These are phyloP conservation scores for Aschersonia sp. DNA, from an alignment of 2,329 filamentous ascomycete species.

Conservation along the genomic window DNA sequence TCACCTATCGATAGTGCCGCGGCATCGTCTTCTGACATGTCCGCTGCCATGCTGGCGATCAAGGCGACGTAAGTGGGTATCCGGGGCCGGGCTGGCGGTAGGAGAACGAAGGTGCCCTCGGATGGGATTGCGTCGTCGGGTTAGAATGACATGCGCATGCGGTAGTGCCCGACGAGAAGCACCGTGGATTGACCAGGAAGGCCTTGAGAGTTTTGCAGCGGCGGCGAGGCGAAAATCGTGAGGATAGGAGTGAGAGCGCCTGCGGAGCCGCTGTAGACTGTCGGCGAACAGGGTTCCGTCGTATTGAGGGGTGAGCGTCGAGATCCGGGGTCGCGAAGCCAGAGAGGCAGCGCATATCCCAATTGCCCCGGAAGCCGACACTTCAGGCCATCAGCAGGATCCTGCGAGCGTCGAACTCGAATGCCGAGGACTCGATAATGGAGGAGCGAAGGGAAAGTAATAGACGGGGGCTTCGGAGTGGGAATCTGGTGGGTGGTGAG, in stretches of 20 bases:
- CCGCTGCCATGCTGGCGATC: slow-evolving; percentile 15
- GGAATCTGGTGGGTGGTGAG: neutral
- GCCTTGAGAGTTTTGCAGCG: neutral
- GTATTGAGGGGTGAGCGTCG: slow-evolving; percentile 3
- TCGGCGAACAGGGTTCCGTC: neutral
- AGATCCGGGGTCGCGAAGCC: slow-evolving; percentile 17
- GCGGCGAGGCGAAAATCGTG: neutral
- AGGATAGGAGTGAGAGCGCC: neutral
- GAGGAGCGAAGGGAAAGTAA: neutral
- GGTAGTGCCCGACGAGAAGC: neutral
- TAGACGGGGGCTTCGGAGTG: neutral
- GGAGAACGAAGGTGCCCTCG: slow-evolving; percentile 1
- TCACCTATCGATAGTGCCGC: slow-evolving; percentile 18
- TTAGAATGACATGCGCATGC: slow-evolving; percentile 5
- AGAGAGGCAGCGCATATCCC: slow-evolving; percentile 20
- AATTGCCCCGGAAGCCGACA: slow-evolving; percentile 21
- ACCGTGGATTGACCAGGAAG: neutral
- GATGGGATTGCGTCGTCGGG: neutral
- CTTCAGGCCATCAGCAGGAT: slow-evolving; percentile 20
- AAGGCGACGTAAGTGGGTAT: neutral
- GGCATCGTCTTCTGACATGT: slow-evolving; percentile 30
- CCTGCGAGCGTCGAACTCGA: neutral
- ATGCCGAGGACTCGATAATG: neutral
- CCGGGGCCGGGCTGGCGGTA: neutral
- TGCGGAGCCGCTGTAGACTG: neutral